Evolutionary conservation across 176 grass and related monocot species (phyloP).

Genomic region (Hordeum marinum): DNA sequence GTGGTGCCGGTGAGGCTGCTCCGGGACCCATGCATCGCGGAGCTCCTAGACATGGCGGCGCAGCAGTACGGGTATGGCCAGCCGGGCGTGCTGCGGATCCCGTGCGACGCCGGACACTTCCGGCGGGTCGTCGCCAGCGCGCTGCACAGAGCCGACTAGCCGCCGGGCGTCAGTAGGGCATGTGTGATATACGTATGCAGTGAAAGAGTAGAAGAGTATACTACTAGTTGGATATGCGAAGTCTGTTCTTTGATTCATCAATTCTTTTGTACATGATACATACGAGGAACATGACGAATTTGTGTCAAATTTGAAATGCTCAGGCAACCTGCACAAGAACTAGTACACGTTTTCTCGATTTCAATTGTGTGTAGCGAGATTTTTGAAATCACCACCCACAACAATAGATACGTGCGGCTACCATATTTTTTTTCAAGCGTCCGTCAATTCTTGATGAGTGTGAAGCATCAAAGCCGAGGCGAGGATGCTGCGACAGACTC

Average conservation of each 20-base stretch:
- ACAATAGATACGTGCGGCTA: no score
- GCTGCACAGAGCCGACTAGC: background rate
- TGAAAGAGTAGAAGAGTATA: background rate
- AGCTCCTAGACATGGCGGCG: constrained; percentile 54
- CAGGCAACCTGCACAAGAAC: no score
- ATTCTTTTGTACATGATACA: background rate
- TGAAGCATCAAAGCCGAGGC: no score
- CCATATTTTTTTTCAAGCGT: no score
- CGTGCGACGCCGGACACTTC: constrained; percentile 41
- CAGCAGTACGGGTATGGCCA: constrained; percentile 43
- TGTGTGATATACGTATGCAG: background rate
- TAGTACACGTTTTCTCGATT: no score
- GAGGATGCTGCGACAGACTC: no score
- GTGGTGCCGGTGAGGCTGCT: constrained; percentile 53
- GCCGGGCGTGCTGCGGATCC: constrained; percentile 53
- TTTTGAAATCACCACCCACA: no score
- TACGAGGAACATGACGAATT: background rate
- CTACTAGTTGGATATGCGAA: background rate
- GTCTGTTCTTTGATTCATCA: background rate
- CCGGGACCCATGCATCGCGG: constrained; percentile 35
- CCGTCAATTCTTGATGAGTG: no score
- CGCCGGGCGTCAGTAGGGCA: background rate
- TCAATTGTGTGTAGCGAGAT: no score
- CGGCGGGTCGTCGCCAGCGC: constrained; percentile 22
- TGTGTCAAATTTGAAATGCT: no score